Base-by-base conservation (phyloP, 306 rosid genomes). In the Dryas drummondii region DNA sequence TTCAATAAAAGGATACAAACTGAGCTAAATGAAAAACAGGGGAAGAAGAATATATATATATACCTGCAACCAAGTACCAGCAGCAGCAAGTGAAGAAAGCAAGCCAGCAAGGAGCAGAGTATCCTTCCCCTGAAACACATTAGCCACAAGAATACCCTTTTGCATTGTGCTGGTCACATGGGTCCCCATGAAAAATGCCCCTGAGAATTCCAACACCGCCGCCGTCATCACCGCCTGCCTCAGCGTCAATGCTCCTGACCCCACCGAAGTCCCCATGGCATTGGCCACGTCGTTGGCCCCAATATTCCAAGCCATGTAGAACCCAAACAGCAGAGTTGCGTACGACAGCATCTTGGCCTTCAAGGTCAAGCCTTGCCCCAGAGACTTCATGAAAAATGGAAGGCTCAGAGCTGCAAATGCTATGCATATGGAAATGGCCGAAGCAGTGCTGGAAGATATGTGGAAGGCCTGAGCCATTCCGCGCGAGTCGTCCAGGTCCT, bases 1-100 rank as follows among this genome's bases (percentile, higher is more conserved):
- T 16, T 3, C 6, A 13, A 7, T 5, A 26, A 41, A 63, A 41
- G 1, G 4, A 41, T 0, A 0, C 9, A 10, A 66, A 75, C 40
- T 4, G 45, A 55, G 45, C 13, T 22, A 17, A 12, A 32, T 3
- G 7, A 19, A 26, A 4, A 16, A 66, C 10, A 22, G 63, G 27
- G 22, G 44, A 40, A 19, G 16, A 22, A 12, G 4, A 68, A 42
- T 55, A 40, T 8, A n/a, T 42, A 12, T 7, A 11, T 4, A 69
- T 83, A 94, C 99, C 96, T 96, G 99, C 54, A 96, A 83, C 99
- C 99, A 96, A 79, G 99, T 84, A 63, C 99, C 99, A 70, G 99
- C 99, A n/a, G 98, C 97, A 74, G 97, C 99, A 65, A 96, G 93
- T 46, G 99, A 96, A 69, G 97, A 86, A 12, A 96, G 90, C 90